Conservation (phyloP, 179 eudicot genomes). For the Spergularia azorica region DNA sequence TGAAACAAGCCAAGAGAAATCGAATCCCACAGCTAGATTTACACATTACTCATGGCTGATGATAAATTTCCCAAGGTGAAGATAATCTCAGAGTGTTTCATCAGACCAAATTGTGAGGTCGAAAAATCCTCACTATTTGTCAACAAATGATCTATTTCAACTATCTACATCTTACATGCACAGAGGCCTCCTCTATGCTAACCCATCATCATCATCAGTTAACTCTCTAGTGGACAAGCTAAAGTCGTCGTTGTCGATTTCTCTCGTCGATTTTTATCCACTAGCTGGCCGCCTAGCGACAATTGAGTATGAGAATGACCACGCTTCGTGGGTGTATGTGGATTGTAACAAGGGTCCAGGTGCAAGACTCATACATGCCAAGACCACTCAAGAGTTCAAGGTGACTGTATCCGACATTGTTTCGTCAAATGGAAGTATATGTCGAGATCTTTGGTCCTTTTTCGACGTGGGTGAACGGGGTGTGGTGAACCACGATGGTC, state of each 20-base stretch:
- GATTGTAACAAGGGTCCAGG: not conserved
- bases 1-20: too few species aligned
- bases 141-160: constrained; percentile 14
- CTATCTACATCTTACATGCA: constrained; percentile 6
- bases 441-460: not conserved
- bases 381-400: not conserved
- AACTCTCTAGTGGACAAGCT: not conserved
- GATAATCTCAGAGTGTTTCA: constrained; percentile 5
- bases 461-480: not conserved
- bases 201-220: not conserved
- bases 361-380: constrained; percentile 11
- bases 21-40: too few species aligned
- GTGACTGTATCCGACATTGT: not conserved
- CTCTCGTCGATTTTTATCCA: constrained; percentile 21
- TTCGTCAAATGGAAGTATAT: constrained; percentile 1
- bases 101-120: constrained; percentile 7
- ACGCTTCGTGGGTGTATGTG: not conserved
- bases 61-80: not conserved
- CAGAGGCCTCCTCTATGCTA: constrained; percentile 21
- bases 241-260: constrained; percentile 3
- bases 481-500: constrained; percentile 19
- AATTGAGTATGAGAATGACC: not conserved
- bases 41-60: not conserved
- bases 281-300: constrained; percentile 13
- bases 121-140: not conserved